phyloP scores from a whole-genome alignment of 345 rosid genomes.

The Toxicodendron radicans region DNA sequence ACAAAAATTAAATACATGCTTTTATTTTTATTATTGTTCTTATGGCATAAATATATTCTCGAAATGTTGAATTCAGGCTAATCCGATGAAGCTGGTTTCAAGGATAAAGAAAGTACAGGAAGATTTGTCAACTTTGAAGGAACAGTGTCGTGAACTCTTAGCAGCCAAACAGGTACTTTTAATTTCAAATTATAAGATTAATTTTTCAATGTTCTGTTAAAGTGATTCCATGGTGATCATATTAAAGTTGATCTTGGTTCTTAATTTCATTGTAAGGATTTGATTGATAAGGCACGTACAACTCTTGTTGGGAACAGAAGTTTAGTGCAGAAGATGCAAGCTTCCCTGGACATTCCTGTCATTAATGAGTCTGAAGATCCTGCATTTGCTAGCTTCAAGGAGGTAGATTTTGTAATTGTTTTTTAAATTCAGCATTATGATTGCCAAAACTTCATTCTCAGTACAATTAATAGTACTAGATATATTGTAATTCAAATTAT shows the following conservation, averaged over 20 bases:
- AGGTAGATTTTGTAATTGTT: slow-evolving; percentile 40
- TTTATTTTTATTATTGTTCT: too few species aligned
- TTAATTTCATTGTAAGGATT: slow-evolving; percentile 51
- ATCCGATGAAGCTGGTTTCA: slow-evolving; percentile 74
- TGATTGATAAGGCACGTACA: slow-evolving; percentile 79
- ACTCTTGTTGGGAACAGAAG: slow-evolving; percentile 73
- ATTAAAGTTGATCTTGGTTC: slow-evolving; percentile 2
- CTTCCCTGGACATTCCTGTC: slow-evolving; percentile 44
- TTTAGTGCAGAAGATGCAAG: slow-evolving; percentile 64
- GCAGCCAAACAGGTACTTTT: slow-evolving; percentile 76
- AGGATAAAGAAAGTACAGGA: slow-evolving; percentile 80
- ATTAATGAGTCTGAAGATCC: slow-evolving; percentile 49
- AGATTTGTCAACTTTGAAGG: slow-evolving; percentile 56
- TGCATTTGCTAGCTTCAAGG: slow-evolving; percentile 72
- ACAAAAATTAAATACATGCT: neutral
- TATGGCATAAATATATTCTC: neutral
- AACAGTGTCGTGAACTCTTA: slow-evolving; percentile 80
- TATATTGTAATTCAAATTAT: neutral
- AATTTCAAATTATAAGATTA: too few species aligned
- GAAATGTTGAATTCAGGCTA: slow-evolving; percentile 47
- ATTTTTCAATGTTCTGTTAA: too few species aligned
- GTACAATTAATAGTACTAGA: neutral
- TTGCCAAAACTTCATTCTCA: neutral
- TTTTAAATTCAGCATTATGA: too few species aligned
- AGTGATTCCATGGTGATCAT: too few species aligned